A percentile compares a stretch with the other conserved stretches of the same genome.
phyloP scores from a whole-genome alignment of 192 early-diverging fungal genomes.

The Pilaira anomala region DNA sequence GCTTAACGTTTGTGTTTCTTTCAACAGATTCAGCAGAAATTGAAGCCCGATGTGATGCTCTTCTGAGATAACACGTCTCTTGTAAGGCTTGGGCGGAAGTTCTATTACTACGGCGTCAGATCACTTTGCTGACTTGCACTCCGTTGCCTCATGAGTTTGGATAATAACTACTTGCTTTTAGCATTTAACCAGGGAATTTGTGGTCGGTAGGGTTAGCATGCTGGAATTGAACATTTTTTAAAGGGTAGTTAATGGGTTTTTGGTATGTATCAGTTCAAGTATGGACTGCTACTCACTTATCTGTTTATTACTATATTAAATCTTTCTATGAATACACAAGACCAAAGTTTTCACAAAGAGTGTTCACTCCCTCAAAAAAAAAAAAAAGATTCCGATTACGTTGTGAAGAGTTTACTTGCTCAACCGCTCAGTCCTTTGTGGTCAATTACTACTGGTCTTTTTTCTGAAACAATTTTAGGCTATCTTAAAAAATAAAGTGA shows the following conservation, averaged over 20 bases:
- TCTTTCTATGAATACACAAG: too few species aligned
- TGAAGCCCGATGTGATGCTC: slow-evolving; percentile 12
- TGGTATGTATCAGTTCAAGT: slow-evolving; percentile 1
- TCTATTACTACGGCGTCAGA: not conserved
- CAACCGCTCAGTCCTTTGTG: too few species aligned
- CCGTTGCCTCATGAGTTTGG: slow-evolving; percentile 5
- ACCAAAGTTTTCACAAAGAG: too few species aligned
- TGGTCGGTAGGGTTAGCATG: not conserved
- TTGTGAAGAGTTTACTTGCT: too few species aligned
- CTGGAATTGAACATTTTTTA: not conserved
- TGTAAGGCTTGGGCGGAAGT: not conserved
- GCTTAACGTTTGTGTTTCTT: slow-evolving; percentile 1
- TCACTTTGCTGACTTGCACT: not conserved
- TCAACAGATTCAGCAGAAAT: slow-evolving; percentile 12
- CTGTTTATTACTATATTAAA: too few species aligned
- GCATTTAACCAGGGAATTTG: slow-evolving; percentile 1
- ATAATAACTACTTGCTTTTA: not conserved
- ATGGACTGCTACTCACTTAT: not conserved
- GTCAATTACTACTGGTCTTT: too few species aligned
- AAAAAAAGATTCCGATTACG: too few species aligned
- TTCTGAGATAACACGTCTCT: not conserved
- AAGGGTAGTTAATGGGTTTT: not conserved
- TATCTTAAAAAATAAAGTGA: too few species aligned
- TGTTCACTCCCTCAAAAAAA: too few species aligned
- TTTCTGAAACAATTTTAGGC: too few species aligned